These are phyloP conservation scores for Eutrema salsugineum DNA, from an alignment of 441 rosid species.

Conservation along the genomic window DNA sequence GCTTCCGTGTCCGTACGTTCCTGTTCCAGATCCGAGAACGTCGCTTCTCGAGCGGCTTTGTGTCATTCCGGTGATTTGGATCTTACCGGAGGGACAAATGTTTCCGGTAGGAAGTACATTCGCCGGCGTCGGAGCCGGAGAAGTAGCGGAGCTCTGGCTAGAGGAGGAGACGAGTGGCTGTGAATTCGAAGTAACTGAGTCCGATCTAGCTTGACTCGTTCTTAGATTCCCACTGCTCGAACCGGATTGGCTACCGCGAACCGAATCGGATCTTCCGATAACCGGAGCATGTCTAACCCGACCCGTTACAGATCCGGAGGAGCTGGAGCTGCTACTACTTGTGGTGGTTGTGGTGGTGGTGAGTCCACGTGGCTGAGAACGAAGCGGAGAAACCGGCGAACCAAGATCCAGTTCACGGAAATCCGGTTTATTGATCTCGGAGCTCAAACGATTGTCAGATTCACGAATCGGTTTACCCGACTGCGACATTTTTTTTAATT, in stretches of 20 bases:
- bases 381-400: slow-evolving; percentile 90
- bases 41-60: slow-evolving; percentile 51
- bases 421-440: slow-evolving; percentile 86
- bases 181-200: slow-evolving; percentile 32
- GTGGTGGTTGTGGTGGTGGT: slow-evolving; percentile 32
- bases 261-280: slow-evolving; percentile 38
- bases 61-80: slow-evolving; percentile 59
- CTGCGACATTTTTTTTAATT: slow-evolving; percentile 40
- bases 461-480: slow-evolving; percentile 35
- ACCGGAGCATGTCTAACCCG: slow-evolving; percentile 34
- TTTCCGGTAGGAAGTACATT: slow-evolving; percentile 77
- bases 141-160: slow-evolving; percentile 48
- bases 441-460: slow-evolving; percentile 38
- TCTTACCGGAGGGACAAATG: slow-evolving; percentile 82
- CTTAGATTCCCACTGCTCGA: slow-evolving; percentile 36
- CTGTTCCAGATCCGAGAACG: slow-evolving; percentile 81
- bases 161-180: slow-evolving; percentile 47
- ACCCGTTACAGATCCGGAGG: slow-evolving; percentile 76
- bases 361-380: slow-evolving; percentile 43
- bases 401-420: slow-evolving; percentile 95
- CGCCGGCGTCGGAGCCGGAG: slow-evolving; percentile 39
- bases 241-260: slow-evolving; percentile 32
- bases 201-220: slow-evolving; percentile 45
- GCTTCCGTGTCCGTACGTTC: slow-evolving; percentile 89
- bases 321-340: slow-evolving; percentile 64